A percentile compares a stretch with the other conserved stretches of the same genome.
phyloP scores from a whole-genome alignment of 768 basidiomycete species.

The Dioszegia crocea region DNA sequence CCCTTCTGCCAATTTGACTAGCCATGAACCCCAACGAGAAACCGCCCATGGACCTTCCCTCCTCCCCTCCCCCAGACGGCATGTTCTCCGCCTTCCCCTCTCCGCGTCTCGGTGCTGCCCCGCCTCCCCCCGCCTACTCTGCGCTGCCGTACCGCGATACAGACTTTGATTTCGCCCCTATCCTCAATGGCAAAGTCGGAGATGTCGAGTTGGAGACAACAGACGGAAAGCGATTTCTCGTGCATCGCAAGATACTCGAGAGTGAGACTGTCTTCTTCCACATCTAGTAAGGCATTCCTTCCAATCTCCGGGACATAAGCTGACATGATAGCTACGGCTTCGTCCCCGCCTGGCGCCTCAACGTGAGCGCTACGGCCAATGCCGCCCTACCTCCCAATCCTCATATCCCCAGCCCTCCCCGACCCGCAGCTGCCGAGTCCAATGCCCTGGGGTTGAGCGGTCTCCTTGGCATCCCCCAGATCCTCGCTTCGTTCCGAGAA shows the following conservation, averaged over 20 bases:
- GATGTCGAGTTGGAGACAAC: slow-evolving; percentile 40
- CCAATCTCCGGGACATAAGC: not conserved
- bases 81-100: slow-evolving; percentile 2
- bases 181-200: slow-evolving; percentile 29
- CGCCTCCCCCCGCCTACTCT: slow-evolving; percentile 42
- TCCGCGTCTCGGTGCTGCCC: not conserved
- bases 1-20: not conserved
- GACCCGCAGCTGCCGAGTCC: not conserved
- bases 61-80: slow-evolving; percentile 6
- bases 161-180: slow-evolving; percentile 34
- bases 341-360: slow-evolving; percentile 41
- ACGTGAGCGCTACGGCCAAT: slow-evolving; percentile 1
- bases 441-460: not conserved
- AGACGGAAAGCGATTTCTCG: slow-evolving; percentile 41
- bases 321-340: slow-evolving; percentile 36
- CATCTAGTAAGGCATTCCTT: slow-evolving; percentile 36
- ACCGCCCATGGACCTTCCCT: slow-evolving; percentile 3
- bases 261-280: slow-evolving; percentile 45
- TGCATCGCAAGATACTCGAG: slow-evolving; percentile 39
- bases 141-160: slow-evolving; percentile 32
- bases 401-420: slow-evolving; percentile 3
- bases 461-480: slow-evolving; percentile 28
- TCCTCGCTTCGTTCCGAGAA: slow-evolving; percentile 18
- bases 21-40: slow-evolving; percentile 9
- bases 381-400: slow-evolving; percentile 11